These are phyloP conservation scores for Monosporozyma aerobia DNA, from an alignment of 805 yeast species.

Conservation along the genomic window DNA sequence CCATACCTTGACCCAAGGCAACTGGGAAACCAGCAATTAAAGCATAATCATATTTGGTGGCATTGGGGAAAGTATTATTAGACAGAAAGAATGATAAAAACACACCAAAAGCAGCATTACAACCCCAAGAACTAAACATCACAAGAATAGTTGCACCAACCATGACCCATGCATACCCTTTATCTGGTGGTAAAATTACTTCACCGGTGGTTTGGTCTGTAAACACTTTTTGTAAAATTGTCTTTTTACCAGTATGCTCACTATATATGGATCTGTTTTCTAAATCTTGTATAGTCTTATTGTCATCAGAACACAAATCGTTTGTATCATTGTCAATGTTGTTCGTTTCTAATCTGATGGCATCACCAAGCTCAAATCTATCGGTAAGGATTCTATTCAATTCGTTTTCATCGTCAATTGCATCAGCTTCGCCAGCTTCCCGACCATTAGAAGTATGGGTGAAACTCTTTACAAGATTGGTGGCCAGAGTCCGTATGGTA, in stretches of 20 bases:
- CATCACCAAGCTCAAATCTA: conserved; percentile 25
- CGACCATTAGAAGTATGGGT: neutral
- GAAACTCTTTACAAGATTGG: neutral
- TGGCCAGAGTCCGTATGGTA: neutral
- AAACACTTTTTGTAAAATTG: conserved; percentile 19
- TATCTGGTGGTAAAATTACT: conserved; percentile 44
- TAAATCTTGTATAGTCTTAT: neutral
- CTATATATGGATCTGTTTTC: neutral
- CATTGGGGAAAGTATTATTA: conserved; percentile 43
- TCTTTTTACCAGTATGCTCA: neutral
- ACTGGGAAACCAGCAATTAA: conserved; percentile 63
- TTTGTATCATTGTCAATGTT: neutral
- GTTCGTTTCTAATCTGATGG: conserved; percentile 15
- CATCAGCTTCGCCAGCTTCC: neutral
- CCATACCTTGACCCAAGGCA: conserved; percentile 41
- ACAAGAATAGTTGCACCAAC: conserved; percentile 41
- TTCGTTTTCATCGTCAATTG: neutral
- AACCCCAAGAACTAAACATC: conserved; percentile 66
- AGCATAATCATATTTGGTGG: conserved; percentile 51
- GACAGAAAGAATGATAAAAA: conserved; percentile 50
- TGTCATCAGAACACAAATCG: neutral
- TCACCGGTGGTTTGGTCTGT: conserved; percentile 30
- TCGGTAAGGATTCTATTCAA: neutral
- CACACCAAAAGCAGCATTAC: conserved; percentile 56
- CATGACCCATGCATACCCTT: conserved; percentile 63